A percentile compares a stretch with the other conserved stretches of the same genome.
Conservation (phyloP, 257 asterid genomes). For the Scutellaria baicalensis region DNA sequence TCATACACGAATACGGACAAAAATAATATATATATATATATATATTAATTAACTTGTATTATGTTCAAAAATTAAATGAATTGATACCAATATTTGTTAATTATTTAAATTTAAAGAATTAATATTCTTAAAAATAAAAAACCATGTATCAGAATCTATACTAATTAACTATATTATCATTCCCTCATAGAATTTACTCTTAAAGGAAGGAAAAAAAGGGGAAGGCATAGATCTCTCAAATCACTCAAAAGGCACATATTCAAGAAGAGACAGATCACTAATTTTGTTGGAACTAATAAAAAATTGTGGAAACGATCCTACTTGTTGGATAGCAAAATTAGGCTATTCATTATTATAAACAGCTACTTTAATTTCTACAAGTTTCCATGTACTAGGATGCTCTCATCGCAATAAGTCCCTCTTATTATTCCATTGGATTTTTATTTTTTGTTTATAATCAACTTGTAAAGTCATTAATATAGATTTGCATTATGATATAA, state of each 20-base stretch:
- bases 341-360: neutral
- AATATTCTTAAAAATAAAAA: too few species aligned
- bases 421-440: neutral
- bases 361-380: neutral
- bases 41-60: too few species aligned
- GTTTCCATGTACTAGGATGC: constrained; percentile 11
- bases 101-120: too few species aligned
- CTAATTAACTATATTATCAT: constrained; percentile 6
- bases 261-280: constrained; percentile 35
- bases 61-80: too few species aligned
- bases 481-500: too few species aligned
- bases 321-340: constrained; percentile 10
- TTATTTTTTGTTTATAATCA: neutral
- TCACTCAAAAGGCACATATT: constrained; percentile 31
- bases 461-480: neutral
- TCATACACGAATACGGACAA: too few species aligned
- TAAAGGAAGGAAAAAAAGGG: neutral
- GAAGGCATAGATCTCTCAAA: constrained; percentile 30
- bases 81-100: too few species aligned
- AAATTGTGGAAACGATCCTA: constrained; percentile 21
- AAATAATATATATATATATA: too few species aligned
- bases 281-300: constrained; percentile 5
- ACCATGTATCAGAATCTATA: too few species aligned
- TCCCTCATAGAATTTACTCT: neutral
- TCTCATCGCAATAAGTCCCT: neutral